Evolutionary conservation across 345 rosid species (phyloP), one percentile per base, ranked within the genome.

Genomic region (Noccaea bulbosa): DNA sequence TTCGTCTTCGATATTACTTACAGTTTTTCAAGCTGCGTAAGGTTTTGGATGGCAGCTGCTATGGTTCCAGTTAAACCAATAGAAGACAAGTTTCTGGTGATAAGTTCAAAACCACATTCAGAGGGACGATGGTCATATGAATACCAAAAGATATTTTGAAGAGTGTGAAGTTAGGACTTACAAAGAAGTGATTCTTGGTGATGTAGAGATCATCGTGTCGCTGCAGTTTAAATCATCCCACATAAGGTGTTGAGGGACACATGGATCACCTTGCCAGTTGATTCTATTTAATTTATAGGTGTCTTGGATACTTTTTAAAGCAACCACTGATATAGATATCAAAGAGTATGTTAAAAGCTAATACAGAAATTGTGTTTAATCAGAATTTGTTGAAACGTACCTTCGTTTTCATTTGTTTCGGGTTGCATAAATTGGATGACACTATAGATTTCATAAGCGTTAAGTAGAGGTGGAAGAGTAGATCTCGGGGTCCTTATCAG

Each of bases 401-500:
- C 79, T 5, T 81, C 79, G 0, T 0, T 67, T 47, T 52, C 69
- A 49, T 71, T n/a, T 15, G 83, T 74, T 56, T 71, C 65, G 0
- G 66, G 24, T 33, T 41, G 74, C 2, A 5, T 53, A 47, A 77
- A 32, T 3, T 62, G 51, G 3, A 74, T 62, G 8, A 66, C 62
- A 11, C 37, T 16, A 30, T 35, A 74, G 22, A 77, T 0, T 11
- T 81, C 81, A 12, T 62, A 15, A 16, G 80, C 81, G 2, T 81
- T 81, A 16, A 81, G 65, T 14, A 78, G 62, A 2, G 81, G 84
- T 10, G 81, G 80, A 58, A 32, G 75, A 22, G 70, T 71, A 4
- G 81, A 71, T 7, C n/a, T 62, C 0, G 16, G 15, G 14, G 79
- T 45, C 66, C 67, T 77, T 37, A 4, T 34, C 2, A 72, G 70